These are phyloP conservation scores for Erysimum cheiri DNA, from an alignment of 441 rosid genomes.

Conservation along the genomic window DNA sequence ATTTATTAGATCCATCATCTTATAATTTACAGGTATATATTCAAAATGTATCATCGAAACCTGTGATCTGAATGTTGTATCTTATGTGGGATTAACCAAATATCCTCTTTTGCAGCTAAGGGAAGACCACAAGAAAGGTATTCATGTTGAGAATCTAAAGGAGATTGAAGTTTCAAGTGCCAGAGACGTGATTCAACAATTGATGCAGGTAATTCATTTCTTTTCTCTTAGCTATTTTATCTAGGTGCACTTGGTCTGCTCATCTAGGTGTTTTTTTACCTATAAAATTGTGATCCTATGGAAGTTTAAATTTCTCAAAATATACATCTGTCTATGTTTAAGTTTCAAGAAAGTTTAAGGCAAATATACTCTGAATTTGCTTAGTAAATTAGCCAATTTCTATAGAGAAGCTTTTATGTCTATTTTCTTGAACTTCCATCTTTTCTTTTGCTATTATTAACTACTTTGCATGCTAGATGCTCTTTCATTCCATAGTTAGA, in stretches of 20 bases:
- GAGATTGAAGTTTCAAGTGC: slow-evolving; percentile 92
- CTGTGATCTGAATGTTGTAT: slow-evolving; percentile 14
- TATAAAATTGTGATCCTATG: background rate
- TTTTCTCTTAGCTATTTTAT: slow-evolving; percentile 1
- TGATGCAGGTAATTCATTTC: slow-evolving; percentile 65
- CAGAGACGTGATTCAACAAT: slow-evolving; percentile 90
- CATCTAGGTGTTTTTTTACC: background rate
- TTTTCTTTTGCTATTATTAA: background rate
- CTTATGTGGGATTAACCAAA: slow-evolving; percentile 15
- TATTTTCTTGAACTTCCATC: background rate
- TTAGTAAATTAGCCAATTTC: background rate
- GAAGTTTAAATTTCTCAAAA: background rate
- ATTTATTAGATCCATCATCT: slow-evolving; percentile 92
- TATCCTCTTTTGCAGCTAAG: slow-evolving; percentile 62
- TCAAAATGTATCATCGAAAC: background rate
- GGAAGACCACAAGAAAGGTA: slow-evolving; percentile 93
- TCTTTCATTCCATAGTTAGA: slow-evolving; percentile 7
- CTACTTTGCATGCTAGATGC: slow-evolving; percentile 11
- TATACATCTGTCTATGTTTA: background rate
- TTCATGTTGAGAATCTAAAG: slow-evolving; percentile 91
- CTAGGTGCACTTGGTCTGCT: slow-evolving; percentile 4
- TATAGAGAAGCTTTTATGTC: slow-evolving; percentile 25
- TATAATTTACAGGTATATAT: slow-evolving; percentile 77
- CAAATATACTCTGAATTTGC: background rate
- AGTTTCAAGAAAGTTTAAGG: background rate